Base-by-base conservation (phyloP, 2,329 filamentous ascomycete genomes). In the Sporothrix phasma region DNA sequence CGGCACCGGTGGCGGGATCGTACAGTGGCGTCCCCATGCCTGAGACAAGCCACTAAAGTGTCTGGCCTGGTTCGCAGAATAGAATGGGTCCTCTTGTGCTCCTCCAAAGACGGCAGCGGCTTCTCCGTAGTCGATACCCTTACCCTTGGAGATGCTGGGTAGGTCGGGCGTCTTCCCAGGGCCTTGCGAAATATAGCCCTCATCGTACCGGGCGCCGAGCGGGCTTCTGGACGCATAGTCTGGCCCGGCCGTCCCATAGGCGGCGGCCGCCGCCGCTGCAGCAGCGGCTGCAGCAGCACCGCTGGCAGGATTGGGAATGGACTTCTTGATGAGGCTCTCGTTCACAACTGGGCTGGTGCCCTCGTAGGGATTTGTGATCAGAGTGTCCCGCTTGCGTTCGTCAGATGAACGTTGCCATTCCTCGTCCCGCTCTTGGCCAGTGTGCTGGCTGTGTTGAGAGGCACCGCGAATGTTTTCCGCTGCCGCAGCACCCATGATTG, bases 11-110 rank as follows among this genome's bases (percentile, higher is more conserved):
- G 3, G 92, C 84, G 65, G 90, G 87, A 73, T 99, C 94, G 71
- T 96, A 97, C 22, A 97, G 80, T 2, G 93, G 92, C 34, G 92
- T 94, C 3, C 81, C 82, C 83, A 97, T 91, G 53, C 92, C 71
- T 97, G 91, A 7, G 93, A 97, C 78, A 96, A 88, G 59, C 90
- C 92, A 72, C 91, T 96, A 54, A 92, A 79, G 70, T 94, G 86
- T 59, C 90, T 85, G 41, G 75, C 72, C 68, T 87, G 85, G 61
- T 81, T 80, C 54, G 82, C 75, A 29, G 77, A 76, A 66, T 84
- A 84, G 72, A 92, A 92, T 0, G 87, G 84, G 73, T 94, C 89
- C 43, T 84, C 84, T 62, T 79, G 66, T 73, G 74, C 59, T 1
- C 74, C 64, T 1, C 51, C 63, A 22, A 54, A 65, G 0, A 43